phyloP scores from a whole-genome alignment of 495 filamentous ascomycete species.

The Cercophora sp. region DNA sequence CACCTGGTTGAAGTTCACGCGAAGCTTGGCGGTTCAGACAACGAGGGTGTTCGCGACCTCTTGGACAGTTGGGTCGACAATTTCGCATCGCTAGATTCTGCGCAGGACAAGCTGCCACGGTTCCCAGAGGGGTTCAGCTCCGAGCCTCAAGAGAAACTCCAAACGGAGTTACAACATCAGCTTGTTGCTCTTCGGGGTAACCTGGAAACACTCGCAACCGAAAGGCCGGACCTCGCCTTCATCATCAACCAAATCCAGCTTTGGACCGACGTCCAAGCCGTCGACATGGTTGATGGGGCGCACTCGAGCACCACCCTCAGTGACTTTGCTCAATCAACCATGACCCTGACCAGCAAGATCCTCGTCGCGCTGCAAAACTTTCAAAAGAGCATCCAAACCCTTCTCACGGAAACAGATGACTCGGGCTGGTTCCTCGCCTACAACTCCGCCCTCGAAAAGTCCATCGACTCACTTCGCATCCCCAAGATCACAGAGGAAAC shows the following conservation, averaged over 20 bases:
- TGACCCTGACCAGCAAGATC: constrained; percentile 57
- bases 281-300: constrained; percentile 15
- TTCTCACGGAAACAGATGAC: constrained; percentile 54
- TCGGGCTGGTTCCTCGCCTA: constrained; percentile 59
- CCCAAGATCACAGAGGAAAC: constrained; percentile 44
- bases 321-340: constrained; percentile 46
- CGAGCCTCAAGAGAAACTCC: constrained; percentile 34
- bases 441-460: constrained; percentile 52
- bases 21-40: constrained; percentile 52
- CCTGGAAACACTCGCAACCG: constrained; percentile 38
- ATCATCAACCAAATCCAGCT: constrained; percentile 56
- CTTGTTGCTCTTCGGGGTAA: constrained; percentile 43
- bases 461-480: constrained; percentile 56
- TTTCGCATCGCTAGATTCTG: constrained; percentile 32
- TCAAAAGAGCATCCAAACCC: constrained; percentile 41
- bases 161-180: constrained; percentile 41
- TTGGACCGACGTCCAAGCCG: constrained; percentile 35
- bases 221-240: constrained; percentile 59
- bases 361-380: constrained; percentile 72
- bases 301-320: constrained; percentile 13
- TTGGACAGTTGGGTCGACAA: constrained; percentile 49
- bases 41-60: constrained; percentile 34
- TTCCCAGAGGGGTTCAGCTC: constrained; percentile 56
- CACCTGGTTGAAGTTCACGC: constrained; percentile 56
- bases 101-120: constrained; percentile 45